phyloP scores from a whole-genome alignment of 495 filamentous ascomycete species.

The Neurospora sp. region DNA sequence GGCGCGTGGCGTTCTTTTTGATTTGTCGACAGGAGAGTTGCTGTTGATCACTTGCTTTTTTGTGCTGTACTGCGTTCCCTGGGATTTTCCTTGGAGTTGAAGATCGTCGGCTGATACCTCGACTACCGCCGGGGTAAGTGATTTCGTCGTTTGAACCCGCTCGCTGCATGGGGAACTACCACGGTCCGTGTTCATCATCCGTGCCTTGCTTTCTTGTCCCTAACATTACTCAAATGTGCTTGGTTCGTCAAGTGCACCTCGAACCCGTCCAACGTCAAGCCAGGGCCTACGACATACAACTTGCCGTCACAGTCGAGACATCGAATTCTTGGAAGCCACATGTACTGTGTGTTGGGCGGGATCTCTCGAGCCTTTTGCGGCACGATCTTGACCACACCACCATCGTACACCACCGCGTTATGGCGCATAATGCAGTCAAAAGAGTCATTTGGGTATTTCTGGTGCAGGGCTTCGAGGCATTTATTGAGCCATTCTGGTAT shows the following conservation, averaged over 20 bases:
- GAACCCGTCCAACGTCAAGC: slow-evolving; percentile 76
- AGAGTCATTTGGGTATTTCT: slow-evolving; percentile 58
- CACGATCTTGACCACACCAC: neutral
- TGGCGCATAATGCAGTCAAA: slow-evolving; percentile 88
- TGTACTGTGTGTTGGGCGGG: slow-evolving; percentile 51
- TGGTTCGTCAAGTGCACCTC: slow-evolving; percentile 80
- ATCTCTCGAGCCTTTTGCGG: slow-evolving; percentile 18
- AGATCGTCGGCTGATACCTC: neutral
- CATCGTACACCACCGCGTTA: slow-evolving; percentile 59
- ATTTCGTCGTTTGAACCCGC: neutral
- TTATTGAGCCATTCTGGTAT: slow-evolving; percentile 69
- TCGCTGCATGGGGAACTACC: neutral
- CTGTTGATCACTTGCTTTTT: neutral
- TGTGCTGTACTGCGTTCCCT: neutral
- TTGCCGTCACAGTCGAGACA: slow-evolving; percentile 91
- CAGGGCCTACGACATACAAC: slow-evolving; percentile 80
- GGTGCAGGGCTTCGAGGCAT: slow-evolving; percentile 53
- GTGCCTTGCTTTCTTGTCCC: slow-evolving; percentile 5
- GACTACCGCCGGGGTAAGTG: neutral
- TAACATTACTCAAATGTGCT: slow-evolving; percentile 63
- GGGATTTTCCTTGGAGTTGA: neutral
- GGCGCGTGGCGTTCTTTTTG: neutral
- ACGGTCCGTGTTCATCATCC: neutral
- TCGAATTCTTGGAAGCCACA: slow-evolving; percentile 74
- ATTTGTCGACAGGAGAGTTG: neutral